Evolutionary conservation across 129 eudicot species (phyloP).

Genomic region (Solidago caesia): DNA sequence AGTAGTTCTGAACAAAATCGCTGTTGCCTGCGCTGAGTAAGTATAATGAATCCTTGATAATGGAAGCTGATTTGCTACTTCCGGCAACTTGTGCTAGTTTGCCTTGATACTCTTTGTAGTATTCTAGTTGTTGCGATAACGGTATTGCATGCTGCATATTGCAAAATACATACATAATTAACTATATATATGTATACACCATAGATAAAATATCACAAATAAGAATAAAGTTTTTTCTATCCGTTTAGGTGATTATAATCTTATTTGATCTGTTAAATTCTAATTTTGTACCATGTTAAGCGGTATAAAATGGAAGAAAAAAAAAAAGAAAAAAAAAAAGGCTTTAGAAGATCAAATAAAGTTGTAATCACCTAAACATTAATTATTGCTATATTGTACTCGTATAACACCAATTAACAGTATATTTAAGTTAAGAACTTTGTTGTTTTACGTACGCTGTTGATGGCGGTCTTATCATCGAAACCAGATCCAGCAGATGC

Average conservation of each 20-base stretch:
- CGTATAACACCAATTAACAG: too few relatives aligned
- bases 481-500: constrained; percentile 96
- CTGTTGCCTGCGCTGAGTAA: constrained; percentile 58
- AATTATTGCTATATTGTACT: too few relatives aligned
- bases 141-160: constrained; percentile 67
- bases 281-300: too few relatives aligned
- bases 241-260: too few relatives aligned
- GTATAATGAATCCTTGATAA: constrained; percentile 50
- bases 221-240: too few relatives aligned
- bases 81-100: constrained; percentile 59
- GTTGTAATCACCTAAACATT: too few relatives aligned
- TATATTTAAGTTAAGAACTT: not conserved
- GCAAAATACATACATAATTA: not conserved
- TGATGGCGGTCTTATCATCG: constrained; percentile 73
- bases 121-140: constrained; percentile 52
- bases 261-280: too few relatives aligned
- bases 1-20: constrained; percentile 64
- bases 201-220: not conserved
- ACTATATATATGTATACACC: not conserved
- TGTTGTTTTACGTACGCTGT: constrained; percentile 55
- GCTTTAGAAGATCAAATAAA: too few relatives aligned
- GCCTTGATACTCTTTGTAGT: constrained; percentile 58
- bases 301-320: too few relatives aligned
- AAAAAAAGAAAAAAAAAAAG: too few relatives aligned
- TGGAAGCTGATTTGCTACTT: constrained; percentile 54